Evolutionary conservation across 306 rosid genomes (phyloP), one percentile per base, ranked within the genome.

Genomic region (Rubus parviflorus): DNA sequence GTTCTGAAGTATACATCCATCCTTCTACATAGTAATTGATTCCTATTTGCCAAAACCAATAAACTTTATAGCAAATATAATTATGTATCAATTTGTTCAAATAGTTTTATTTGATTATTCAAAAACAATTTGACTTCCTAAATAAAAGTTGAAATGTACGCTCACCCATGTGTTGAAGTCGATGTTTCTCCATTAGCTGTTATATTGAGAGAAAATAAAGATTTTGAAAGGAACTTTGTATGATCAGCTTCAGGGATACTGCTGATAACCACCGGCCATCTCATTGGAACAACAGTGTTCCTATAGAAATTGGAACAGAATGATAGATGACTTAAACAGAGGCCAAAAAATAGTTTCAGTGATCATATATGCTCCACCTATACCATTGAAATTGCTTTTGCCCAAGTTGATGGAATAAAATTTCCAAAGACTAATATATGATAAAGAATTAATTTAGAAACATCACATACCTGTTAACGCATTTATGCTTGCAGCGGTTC

Each of bases 201-300:
- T 37, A 85, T 45, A 37, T 68, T 67, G 4, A 79, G 77, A 53
- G 81, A 72, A 75, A 74, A 43, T 7, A 85, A 38, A 13, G 69
- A 60, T 23, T 58, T 68, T 4, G 74, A 75, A 73, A 85, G 56
- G 19, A 53, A 70, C 66, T 48, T 12, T 30, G 15, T 48, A 54
- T 19, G 12, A 74, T 64, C 15, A 40, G 52, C 69, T 74, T 64
- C n/a, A 1, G 10, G 37, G 73, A 14, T 46, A 12, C 43, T 72
- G 40, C 49, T 57, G 3, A 43, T 49, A 3, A 52, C 52, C 49
- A 61, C 42, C 19, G 84, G 74, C 88, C 84, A 85, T 72, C 20
- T 75, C 86, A 81, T 81, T 60, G 88, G 88, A 81, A 79, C 65
- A 11, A 45, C 60, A 64, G 70, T 20, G 77, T 40, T 15, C 81